Base-by-base conservation (phyloP, 2,329 filamentous ascomycete genomes). In the Colletotrichum ledebouriae region DNA sequence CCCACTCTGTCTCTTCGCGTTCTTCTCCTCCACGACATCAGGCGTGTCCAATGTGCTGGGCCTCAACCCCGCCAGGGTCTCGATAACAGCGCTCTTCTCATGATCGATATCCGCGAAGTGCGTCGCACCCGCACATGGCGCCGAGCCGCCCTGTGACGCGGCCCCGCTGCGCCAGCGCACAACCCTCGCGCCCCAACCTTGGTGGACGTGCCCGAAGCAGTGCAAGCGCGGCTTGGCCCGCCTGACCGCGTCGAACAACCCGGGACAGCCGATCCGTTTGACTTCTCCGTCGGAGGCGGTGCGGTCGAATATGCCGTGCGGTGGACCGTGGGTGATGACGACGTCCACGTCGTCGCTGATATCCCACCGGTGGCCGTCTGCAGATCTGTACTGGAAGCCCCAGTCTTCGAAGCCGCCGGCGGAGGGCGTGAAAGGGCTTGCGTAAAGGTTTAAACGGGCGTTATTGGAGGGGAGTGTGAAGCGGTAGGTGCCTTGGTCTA, bases 71-170 rank as follows among this genome's bases (percentile, higher is more conserved):
- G 50, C 3, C 3, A 55, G 13, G 33, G 6, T 22, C 34, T 55
- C 33, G 17, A n/a, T 10, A 0, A 37, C 50, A 15, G 17, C 33
- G n/a, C 29, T 85, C 3, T 72, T 72, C 0, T 76, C 78, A 55
- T 87, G 81, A 58, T 87, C 81, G 20, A 87, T 84, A 52, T 82
- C 81, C 0, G 78, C 82, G 22, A 86, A 80, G 72, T 86, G 81
- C 0, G 81, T 82, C 3, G 81, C 58, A 10, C 6, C 29, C 29
- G 81, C 52, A 12, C 17, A 37, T n/a, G 46, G 47, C 57, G 25
- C 25, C 41, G 37, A 34, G 46, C 25, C 46, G 34, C 17, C 29
- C 37, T 13, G 15, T 37, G n/a, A 56, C 34, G 59, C 20, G 25
- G 42, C 17, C 34, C n/a, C 13, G 15, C 49, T 17, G 3, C 49